Conservation (phyloP, 2,329 filamentous ascomycete species). For the Claviceps maximensis region DNA sequence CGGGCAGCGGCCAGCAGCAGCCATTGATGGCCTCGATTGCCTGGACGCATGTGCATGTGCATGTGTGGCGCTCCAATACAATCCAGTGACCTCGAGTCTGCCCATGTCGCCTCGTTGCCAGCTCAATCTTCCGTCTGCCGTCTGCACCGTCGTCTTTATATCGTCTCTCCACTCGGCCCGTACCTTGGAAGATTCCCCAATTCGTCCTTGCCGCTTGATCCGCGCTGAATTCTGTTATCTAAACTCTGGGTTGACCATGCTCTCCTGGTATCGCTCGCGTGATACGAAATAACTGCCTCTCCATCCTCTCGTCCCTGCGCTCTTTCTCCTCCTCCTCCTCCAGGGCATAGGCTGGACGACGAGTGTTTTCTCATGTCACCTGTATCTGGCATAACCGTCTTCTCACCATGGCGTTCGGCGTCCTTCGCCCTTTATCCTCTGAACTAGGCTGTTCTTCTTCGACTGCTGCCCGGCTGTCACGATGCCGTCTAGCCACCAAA, state of each 20-base stretch:
- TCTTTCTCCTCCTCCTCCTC: not conserved
- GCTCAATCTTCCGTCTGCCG: no score
- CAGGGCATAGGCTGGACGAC: not conserved
- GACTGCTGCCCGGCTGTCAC: conserved; percentile 14
- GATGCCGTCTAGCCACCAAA: conserved; percentile 12
- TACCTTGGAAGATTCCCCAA: not conserved
- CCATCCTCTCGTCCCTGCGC: not conserved
- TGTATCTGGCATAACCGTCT: conserved; percentile 16
- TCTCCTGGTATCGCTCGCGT: not conserved
- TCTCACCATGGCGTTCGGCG: conserved; percentile 20
- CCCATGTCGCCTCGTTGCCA: no score
- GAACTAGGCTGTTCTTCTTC: conserved; percentile 17
- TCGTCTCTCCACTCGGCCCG: not conserved
- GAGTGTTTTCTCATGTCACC: not conserved
- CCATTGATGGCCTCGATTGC: not conserved
- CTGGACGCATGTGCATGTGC: no score
- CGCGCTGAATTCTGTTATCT: not conserved
- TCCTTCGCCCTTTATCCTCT: conserved; percentile 21
- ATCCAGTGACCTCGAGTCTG: no score
- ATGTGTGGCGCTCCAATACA: no score
- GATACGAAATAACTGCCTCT: not conserved
- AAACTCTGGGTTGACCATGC: not conserved
- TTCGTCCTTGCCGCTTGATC: not conserved
- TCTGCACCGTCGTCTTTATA: not conserved
- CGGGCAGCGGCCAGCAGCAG: no score